A percentile compares a stretch with the other conserved stretches of the same genome.
Conservation (phyloP, 2,329 filamentous ascomycete genomes). For the Aspergillus flavus region DNA sequence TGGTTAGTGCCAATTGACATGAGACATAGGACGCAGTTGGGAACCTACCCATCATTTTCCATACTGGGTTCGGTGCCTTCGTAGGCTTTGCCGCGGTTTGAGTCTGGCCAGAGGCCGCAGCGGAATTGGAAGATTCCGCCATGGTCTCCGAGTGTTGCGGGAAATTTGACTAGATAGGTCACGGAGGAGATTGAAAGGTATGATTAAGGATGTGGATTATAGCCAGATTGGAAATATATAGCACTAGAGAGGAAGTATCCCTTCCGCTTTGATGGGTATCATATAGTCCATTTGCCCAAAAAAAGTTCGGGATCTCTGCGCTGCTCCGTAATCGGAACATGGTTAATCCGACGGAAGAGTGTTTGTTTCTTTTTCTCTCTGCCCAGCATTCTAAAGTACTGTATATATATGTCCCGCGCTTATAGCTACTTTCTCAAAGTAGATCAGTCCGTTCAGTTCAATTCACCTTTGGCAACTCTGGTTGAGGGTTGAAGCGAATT, state of each 20-base stretch:
- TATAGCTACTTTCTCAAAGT: not conserved
- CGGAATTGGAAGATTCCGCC: constrained; percentile 40
- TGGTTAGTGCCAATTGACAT: constrained; percentile 1
- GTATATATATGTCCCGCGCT: not conserved
- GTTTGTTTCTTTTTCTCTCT: not conserved
- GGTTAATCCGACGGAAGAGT: constrained; percentile 1
- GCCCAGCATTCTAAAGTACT: not conserved
- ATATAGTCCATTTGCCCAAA: constrained; percentile 5
- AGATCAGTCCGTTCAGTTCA: not conserved
- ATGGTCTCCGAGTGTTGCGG: constrained; percentile 26
- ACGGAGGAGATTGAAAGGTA: not conserved
- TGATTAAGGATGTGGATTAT: not conserved
- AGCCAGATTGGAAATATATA: not conserved
- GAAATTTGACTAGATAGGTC: not conserved
- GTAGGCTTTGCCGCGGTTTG: constrained; percentile 43
- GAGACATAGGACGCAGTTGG: not conserved
- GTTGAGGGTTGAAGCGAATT: not conserved
- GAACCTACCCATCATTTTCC: constrained; percentile 67
- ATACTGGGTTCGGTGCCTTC: constrained; percentile 66
- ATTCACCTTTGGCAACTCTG: not conserved
- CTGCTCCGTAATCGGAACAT: constrained; percentile 2
- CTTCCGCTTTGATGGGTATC: not conserved
- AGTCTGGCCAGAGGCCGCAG: constrained; percentile 40
- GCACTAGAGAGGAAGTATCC: not conserved
- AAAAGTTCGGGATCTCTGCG: constrained; percentile 8